A percentile compares a stretch with the other conserved stretches of the same genome.
phyloP scores from a whole-genome alignment of 306 rosid genomes.

The Cyclanthera cordifolia region DNA sequence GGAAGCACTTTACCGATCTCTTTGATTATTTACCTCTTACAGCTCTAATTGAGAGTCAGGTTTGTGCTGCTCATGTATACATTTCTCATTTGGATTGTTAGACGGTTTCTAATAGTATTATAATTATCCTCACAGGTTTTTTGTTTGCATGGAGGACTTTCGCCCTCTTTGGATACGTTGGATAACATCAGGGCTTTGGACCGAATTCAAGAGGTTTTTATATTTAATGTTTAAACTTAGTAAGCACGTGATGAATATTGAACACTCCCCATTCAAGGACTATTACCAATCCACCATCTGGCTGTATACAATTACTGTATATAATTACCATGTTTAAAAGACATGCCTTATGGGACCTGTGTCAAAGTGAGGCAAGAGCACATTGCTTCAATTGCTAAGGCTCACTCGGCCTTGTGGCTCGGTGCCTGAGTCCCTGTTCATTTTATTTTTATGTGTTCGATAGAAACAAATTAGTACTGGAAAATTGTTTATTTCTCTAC shows the following conservation, averaged over 20 bases:
- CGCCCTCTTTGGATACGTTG: slow-evolving; percentile 86
- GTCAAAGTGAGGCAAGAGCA: neutral
- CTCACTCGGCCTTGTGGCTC: neutral
- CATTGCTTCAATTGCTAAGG: neutral
- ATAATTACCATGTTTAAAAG: neutral
- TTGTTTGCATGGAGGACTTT: slow-evolving; percentile 98
- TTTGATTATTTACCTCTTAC: slow-evolving; percentile 94
- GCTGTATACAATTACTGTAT: neutral
- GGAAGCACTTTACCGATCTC: slow-evolving; percentile 89
- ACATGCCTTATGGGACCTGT: neutral
- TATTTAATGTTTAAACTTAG: slow-evolving; percentile 21
- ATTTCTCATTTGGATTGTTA: neutral
- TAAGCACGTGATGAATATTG: neutral
- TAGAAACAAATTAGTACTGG: neutral
- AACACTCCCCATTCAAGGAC: neutral
- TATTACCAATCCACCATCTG: no score
- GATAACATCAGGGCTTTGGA: slow-evolving; percentile 86
- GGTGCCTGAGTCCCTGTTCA: neutral
- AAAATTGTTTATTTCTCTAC: neutral
- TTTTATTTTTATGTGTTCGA: neutral
- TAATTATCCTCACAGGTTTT: slow-evolving; percentile 36
- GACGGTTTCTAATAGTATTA: neutral
- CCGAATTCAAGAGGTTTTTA: slow-evolving; percentile 81
- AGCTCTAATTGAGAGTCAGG: slow-evolving; percentile 98
- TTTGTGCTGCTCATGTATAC: slow-evolving; percentile 24